Base-by-base conservation (phyloP, 495 filamentous ascomycete genomes). In the Cercophora sp. region DNA sequence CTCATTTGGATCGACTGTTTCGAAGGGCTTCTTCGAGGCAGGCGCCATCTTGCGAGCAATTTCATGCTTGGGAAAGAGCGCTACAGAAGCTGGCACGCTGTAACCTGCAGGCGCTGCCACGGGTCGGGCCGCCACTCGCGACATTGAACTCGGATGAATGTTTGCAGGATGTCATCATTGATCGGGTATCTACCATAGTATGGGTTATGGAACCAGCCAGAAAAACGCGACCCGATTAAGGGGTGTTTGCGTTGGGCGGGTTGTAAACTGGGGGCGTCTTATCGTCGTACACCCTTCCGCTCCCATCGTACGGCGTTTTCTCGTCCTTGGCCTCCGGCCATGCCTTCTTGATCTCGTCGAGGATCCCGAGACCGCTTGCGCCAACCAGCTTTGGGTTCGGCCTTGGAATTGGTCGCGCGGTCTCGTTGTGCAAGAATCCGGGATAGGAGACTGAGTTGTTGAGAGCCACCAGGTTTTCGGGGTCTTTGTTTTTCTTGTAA, bases 391-490 rank as follows among this genome's bases (percentile, higher is more conserved):
- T 55, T 31, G 66, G 34, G 50, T 78, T 79, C 5, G 77, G 75
- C 24, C 75, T 66, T 2, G 66, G 58, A 9, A 56, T 23, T 11
- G 57, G 37, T 39, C 60, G 66, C 1, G 25, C 42, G 2, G 62
- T 41, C 19, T 70, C 63, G 43, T 66, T 58, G 55, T 74, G 66
- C 10, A 87, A 67, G 9, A 74, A 69, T 15, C 86, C 82, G 4
- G 80, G 70, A 60, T 85, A 79, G 15, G 85, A 85, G 23, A 86
- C 71, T 36, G 81, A 68, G 59, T 86, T 84, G 52, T 86, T 78
- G 41, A 83, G 81, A 32, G 74, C 73, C 16, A 76, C 76, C 27
- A 78, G 70, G 24, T 82, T 79, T 18, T 72, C 71, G 3, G 80
- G 74, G 37, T 82, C 79, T 51, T 61, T 72, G 70, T 85, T 86